phyloP scores from a whole-genome alignment of 2,329 filamentous ascomycete species.

The Ophiosphaerella herpotricha region DNA sequence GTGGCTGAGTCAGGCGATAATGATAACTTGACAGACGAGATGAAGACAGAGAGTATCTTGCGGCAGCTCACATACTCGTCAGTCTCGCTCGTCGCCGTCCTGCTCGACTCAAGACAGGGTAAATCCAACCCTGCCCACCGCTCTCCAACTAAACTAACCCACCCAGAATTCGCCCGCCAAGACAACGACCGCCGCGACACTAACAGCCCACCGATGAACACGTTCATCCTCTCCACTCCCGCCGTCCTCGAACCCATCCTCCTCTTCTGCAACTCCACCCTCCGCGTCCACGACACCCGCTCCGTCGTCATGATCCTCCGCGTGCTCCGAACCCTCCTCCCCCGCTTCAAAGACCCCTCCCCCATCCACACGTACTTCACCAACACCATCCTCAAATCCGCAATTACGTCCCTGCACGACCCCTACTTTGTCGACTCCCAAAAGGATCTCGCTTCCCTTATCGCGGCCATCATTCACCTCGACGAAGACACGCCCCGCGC shows the following conservation, averaged over 20 bases:
- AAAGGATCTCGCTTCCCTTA: conserved; percentile 85
- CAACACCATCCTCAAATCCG: conserved; percentile 84
- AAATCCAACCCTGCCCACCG: conserved; percentile 2
- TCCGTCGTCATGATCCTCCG: conserved; percentile 85
- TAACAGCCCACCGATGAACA: conserved; percentile 68
- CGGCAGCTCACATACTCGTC: conserved; percentile 91
- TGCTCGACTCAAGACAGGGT: conserved; percentile 70
- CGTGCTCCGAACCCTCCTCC: conserved; percentile 83
- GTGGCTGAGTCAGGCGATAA: conserved; percentile 70
- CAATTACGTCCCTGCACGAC: conserved; percentile 88
- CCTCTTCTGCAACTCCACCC: conserved; percentile 86
- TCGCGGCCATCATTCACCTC: conserved; percentile 80
- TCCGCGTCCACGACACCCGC: conserved; percentile 86
- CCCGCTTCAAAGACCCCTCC: conserved; percentile 67
- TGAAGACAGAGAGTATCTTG: conserved; percentile 96
- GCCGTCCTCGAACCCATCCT: conserved; percentile 85
- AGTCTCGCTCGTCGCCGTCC: conserved; percentile 86
- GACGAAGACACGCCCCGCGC: conserved; percentile 75
- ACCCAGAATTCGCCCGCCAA: conserved; percentile 34
- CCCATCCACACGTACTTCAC: conserved; percentile 86
- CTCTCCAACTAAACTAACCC: conserved; percentile 1
- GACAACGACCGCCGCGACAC: conserved; percentile 43
- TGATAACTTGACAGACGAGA: conserved; percentile 83
- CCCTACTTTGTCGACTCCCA: conserved; percentile 97
- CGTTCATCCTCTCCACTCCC: conserved; percentile 79